Conservation (phyloP, 257 asterid species). For the Fraxinus pennsylvanica region DNA sequence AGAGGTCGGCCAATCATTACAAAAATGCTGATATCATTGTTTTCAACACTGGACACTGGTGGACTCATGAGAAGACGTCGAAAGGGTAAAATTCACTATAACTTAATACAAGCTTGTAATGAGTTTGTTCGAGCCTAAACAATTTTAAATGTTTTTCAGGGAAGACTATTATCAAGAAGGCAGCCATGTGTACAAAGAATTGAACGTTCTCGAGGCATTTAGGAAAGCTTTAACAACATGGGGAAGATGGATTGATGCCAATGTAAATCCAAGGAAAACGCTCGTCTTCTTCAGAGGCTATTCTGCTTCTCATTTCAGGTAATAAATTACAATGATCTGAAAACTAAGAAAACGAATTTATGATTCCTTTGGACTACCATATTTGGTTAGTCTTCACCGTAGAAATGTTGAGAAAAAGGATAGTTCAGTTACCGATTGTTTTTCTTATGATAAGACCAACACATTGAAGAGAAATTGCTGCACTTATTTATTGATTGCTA, state of each 20-base stretch:
- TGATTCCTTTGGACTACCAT: too few relatives aligned
- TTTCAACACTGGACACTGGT: slow-evolving; percentile 87
- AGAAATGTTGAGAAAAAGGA: neutral
- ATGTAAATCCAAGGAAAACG: slow-evolving; percentile 51
- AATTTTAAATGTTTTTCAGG: slow-evolving; percentile 36
- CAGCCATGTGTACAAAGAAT: slow-evolving; percentile 52
- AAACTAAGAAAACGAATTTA: neutral
- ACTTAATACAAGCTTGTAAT: neutral
- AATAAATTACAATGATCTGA: neutral
- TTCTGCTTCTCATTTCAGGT: slow-evolving; percentile 79
- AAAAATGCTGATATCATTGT: slow-evolving; percentile 57
- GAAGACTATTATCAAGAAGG: slow-evolving; percentile 83
- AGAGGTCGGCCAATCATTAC: slow-evolving; percentile 47
- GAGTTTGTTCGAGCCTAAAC: neutral
- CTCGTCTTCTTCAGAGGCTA: slow-evolving; percentile 65
- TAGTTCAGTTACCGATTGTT: too few relatives aligned
- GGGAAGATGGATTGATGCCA: slow-evolving; percentile 76
- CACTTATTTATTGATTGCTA: neutral
- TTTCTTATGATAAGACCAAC: too few relatives aligned
- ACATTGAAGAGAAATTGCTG: neutral
- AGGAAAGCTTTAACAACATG: slow-evolving; percentile 67
- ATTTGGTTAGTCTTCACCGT: neutral
- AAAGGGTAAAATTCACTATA: slow-evolving; percentile 43
- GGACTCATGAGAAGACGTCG: slow-evolving; percentile 86
- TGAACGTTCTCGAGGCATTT: slow-evolving; percentile 61